These are phyloP conservation scores for Gastrolobium villosum DNA, from an alignment of 306 rosid species.

Conservation along the genomic window DNA sequence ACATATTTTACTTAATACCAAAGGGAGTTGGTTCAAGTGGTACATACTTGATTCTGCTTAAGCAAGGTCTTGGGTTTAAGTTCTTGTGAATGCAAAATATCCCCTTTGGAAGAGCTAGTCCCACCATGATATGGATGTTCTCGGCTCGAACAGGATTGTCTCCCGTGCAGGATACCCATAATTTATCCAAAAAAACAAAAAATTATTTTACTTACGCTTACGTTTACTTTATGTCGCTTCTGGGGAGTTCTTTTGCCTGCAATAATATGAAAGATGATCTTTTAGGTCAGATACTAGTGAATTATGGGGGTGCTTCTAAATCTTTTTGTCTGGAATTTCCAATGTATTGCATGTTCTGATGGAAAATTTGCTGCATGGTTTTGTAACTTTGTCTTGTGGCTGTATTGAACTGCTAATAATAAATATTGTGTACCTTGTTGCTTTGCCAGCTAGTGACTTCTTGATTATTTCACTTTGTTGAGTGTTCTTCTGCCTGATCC, in stretches of 20 bases:
- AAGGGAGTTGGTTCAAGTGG: too few species aligned
- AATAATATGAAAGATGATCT: background rate
- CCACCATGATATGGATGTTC: too few species aligned
- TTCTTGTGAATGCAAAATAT: too few species aligned
- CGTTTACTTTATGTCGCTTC: background rate
- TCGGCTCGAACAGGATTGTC: too few species aligned
- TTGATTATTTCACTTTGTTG: conserved; percentile 10
- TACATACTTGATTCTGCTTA: too few species aligned
- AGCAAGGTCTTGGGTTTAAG: too few species aligned
- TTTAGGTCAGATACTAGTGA: background rate
- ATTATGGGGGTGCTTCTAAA: conserved; percentile 4
- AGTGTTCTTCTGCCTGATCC: conserved; percentile 41
- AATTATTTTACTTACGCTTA: background rate
- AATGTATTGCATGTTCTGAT: conserved; percentile 13
- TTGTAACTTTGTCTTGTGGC: conserved; percentile 8
- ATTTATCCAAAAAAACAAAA: too few species aligned
- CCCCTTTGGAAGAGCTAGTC: too few species aligned
- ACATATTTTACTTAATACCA: background rate
- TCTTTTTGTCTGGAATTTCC: conserved; percentile 1
- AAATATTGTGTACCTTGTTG: conserved; percentile 9
- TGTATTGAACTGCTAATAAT: background rate
- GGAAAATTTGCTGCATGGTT: conserved; percentile 14
- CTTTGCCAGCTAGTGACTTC: conserved; percentile 26
- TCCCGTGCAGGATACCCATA: too few species aligned
- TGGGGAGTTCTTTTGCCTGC: conserved; percentile 26